Conservation (phyloP, 352 stramenopile genomes). For the Phytopythium oedochilum region DNA sequence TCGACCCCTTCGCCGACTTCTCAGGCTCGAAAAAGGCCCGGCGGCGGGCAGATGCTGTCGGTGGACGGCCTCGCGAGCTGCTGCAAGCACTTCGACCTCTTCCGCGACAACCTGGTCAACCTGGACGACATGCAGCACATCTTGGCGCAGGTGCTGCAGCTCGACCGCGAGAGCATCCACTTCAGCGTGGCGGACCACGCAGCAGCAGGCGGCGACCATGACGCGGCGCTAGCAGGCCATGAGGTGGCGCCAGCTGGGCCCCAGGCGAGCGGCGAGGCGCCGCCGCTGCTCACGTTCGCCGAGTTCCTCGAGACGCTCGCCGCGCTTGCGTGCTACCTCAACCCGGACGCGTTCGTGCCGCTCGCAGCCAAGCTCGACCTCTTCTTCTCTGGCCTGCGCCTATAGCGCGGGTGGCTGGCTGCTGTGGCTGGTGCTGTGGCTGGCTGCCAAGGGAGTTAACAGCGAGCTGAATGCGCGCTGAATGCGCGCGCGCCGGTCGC, state of each 20-base stretch:
- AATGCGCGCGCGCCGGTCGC: neutral
- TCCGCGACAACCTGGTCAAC: slow-evolving; percentile 53
- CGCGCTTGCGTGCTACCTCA: slow-evolving; percentile 55
- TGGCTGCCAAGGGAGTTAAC: no score
- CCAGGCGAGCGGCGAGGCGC: neutral
- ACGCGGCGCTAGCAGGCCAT: neutral
- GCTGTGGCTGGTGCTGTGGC: no score
- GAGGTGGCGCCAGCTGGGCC: neutral
- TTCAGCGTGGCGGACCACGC: slow-evolving; percentile 13
- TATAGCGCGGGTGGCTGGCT: neutral
- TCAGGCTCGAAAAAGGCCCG: neutral
- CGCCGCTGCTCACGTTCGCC: slow-evolving; percentile 37
- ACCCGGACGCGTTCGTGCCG: slow-evolving; percentile 53
- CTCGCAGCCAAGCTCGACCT: slow-evolving; percentile 49
- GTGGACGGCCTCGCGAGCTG: slow-evolving; percentile 37
- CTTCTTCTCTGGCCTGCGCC: slow-evolving; percentile 37
- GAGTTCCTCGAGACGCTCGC: slow-evolving; percentile 59
- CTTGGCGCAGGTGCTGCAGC: slow-evolving; percentile 48
- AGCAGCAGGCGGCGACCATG: slow-evolving; percentile 6
- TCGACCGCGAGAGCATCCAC: slow-evolving; percentile 54
- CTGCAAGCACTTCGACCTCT: slow-evolving; percentile 47
- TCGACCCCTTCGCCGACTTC: neutral
- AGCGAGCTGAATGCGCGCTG: neutral
- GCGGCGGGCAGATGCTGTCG: slow-evolving; percentile 31
- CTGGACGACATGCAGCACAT: slow-evolving; percentile 63